phyloP scores from a whole-genome alignment of 257 asterid species.

The Hygrophila difformis region DNA sequence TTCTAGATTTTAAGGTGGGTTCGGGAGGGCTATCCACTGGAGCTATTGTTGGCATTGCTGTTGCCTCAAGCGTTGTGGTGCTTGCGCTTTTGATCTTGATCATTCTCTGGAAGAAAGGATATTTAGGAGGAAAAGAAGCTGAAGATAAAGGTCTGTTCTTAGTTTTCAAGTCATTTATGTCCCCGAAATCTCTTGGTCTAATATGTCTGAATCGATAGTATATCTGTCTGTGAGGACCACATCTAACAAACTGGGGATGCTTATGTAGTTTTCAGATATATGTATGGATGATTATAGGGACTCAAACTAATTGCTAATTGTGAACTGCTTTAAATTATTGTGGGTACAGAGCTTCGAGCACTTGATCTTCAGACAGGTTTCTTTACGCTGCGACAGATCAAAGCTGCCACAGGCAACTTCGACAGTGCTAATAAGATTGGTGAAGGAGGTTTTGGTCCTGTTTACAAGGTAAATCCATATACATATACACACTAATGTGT shows the following conservation, averaged over 20 bases:
- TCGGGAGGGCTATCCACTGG: conserved; percentile 61
- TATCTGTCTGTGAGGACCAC: no score
- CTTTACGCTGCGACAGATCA: conserved; percentile 58
- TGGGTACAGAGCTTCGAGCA: conserved; percentile 39
- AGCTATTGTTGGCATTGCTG: conserved; percentile 60
- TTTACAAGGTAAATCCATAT: conserved; percentile 40
- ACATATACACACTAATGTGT: no score
- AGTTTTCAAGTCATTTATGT: no score
- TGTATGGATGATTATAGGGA: no score
- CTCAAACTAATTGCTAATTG: not conserved
- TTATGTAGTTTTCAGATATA: no score
- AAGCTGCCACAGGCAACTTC: conserved; percentile 64
- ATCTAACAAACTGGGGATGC: no score
- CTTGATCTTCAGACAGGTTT: conserved; percentile 52
- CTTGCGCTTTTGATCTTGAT: conserved; percentile 27
- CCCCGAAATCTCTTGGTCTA: no score
- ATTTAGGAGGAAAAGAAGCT: conserved; percentile 32
- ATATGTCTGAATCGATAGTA: no score
- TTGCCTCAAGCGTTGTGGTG: conserved; percentile 32
- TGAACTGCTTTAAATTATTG: conserved; percentile 8
- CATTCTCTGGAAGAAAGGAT: conserved; percentile 60
- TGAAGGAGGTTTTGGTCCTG: conserved; percentile 83
- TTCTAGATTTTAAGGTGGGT: conserved; percentile 48
- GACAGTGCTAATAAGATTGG: conserved; percentile 63
- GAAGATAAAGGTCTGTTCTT: conserved; percentile 67